Percentiles rank a stretch among this genome's conserved stretches.
phyloP scores from a whole-genome alignment of 805 yeast genomes.

The Hanseniaspora guilliermondii region DNA sequence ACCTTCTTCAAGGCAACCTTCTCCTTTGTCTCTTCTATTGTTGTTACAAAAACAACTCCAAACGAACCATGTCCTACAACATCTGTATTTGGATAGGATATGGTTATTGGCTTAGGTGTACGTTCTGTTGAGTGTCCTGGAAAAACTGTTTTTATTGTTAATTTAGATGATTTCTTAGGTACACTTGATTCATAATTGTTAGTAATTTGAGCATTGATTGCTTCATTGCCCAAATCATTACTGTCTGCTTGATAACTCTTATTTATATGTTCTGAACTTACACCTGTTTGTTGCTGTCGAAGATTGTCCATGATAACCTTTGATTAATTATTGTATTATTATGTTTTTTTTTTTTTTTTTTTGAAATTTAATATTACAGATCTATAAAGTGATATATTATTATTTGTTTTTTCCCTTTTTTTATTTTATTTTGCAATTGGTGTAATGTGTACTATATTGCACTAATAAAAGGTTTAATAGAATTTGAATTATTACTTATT shows the following conservation, averaged over 20 bases:
- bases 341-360: not conserved
- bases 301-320: not conserved
- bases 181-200: slow-evolving; percentile 4
- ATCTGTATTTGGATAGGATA: slow-evolving; percentile 68
- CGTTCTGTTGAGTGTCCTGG: slow-evolving; percentile 13
- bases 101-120: slow-evolving; percentile 26
- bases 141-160: slow-evolving; percentile 11
- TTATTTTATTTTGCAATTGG: not conserved
- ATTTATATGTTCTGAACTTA: not conserved
- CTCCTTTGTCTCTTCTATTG: slow-evolving; percentile 57
- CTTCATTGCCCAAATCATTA: not conserved
- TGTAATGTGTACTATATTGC: no score
- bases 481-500: no score
- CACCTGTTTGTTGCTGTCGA: slow-evolving; percentile 11
- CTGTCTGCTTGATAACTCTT: not conserved
- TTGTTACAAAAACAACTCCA: slow-evolving; percentile 91
- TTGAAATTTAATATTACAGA: not conserved
- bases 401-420: not conserved
- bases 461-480: no score
- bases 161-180: slow-evolving; percentile 8
- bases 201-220: not conserved
- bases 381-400: no score
- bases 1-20: slow-evolving; percentile 90
- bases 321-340: not conserved
- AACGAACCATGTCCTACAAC: slow-evolving; percentile 99